Conservation (phyloP, 176 grass and related monocot genomes). For the Zea luxurians region DNA sequence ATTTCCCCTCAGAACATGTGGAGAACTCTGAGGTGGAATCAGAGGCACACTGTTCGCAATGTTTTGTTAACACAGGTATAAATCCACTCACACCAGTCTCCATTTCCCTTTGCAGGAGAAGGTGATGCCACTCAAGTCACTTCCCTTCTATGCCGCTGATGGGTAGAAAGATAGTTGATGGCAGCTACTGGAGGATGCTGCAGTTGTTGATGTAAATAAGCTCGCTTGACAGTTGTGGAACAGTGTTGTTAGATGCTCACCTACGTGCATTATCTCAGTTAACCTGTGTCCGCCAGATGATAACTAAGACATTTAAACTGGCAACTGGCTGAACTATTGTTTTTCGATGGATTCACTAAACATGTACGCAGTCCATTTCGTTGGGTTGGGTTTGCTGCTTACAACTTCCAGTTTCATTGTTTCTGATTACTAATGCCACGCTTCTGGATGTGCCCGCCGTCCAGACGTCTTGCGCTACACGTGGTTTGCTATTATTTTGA, state of each 20-base stretch:
- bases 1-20: slow-evolving; percentile 57
- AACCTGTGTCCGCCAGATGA: slow-evolving; percentile 5
- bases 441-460: too few relatives aligned
- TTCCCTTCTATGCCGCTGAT: slow-evolving; percentile 78
- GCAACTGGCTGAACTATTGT: slow-evolving; percentile 1
- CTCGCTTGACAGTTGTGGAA: slow-evolving; percentile 30
- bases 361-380: background rate
- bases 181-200: background rate
- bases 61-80: background rate
- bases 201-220: slow-evolving; percentile 57
- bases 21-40: slow-evolving; percentile 61
- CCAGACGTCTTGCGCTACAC: too few relatives aligned
- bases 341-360: background rate
- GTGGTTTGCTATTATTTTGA: too few relatives aligned
- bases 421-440: too few relatives aligned
- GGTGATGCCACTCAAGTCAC: slow-evolving; percentile 59
- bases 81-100: background rate
- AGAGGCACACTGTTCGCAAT: background rate
- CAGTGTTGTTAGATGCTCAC: slow-evolving; percentile 33
- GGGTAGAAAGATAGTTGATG: slow-evolving; percentile 7
- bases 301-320: background rate
- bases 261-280: background rate
- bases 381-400: background rate
- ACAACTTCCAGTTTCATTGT: background rate
- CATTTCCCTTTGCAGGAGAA: slow-evolving; percentile 51